Conservation (phyloP, 2,329 filamentous ascomycete genomes). For the Phialophora expanda region DNA sequence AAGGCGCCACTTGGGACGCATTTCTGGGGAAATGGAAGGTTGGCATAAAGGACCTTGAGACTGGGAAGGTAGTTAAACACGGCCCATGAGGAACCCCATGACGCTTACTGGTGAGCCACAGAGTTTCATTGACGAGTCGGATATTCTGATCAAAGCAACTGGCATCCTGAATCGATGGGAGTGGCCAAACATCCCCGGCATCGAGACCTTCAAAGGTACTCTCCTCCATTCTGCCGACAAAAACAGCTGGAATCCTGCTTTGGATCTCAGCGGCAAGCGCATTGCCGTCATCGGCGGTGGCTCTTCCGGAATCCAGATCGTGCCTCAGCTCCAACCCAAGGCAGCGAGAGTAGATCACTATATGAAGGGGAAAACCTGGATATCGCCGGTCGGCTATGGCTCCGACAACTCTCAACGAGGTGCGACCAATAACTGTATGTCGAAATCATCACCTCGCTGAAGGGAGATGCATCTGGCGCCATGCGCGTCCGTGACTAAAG, state of each 20-base stretch:
- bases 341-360: slow-evolving; percentile 41
- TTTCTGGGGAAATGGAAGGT: slow-evolving; percentile 13
- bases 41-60: too few relatives aligned
- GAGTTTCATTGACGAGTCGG: too few relatives aligned
- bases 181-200: slow-evolving; percentile 43
- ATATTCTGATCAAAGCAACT: slow-evolving; percentile 43
- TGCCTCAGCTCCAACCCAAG: slow-evolving; percentile 44
- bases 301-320: slow-evolving; percentile 48
- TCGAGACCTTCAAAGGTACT: slow-evolving; percentile 40
- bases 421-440: too few relatives aligned
- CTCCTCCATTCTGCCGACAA: slow-evolving; percentile 12
- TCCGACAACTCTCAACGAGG: too few relatives aligned
- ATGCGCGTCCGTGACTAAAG: too few relatives aligned
- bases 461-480: too few relatives aligned
- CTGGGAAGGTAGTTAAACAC: too few relatives aligned
- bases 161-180: slow-evolving; percentile 39
- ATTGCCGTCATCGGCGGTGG: slow-evolving; percentile 39
- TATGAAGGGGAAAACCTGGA: slow-evolving; percentile 38
- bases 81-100: too few relatives aligned
- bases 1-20: slow-evolving; percentile 32
- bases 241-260: too few relatives aligned
- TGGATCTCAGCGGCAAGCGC: too few relatives aligned
- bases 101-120: too few relatives aligned
- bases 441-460: too few relatives aligned
- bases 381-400: slow-evolving; percentile 33